Evolutionary conservation across 1,284 basidiomycete species (phyloP).

Genomic region (Flammula alnicola): DNA sequence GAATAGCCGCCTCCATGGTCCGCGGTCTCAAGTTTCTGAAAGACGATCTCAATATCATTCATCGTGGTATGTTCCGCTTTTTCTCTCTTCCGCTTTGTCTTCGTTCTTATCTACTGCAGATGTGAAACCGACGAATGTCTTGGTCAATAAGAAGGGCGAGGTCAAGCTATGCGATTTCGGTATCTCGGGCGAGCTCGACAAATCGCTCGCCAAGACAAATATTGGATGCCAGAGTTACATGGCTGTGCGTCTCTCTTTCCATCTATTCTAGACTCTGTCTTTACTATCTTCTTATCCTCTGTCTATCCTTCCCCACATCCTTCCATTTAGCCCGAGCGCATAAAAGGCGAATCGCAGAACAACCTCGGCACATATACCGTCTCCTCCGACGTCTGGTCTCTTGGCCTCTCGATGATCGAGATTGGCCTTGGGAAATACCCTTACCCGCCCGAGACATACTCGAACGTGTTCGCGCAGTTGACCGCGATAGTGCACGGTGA

Average conservation of each 20-base stretch:
- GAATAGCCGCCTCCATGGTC: constrained; percentile 85
- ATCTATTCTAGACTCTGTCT: not conserved
- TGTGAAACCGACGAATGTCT: constrained; percentile 97
- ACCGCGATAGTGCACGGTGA: constrained; percentile 96
- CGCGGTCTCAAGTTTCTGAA: constrained; percentile 95
- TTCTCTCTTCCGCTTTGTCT: not conserved
- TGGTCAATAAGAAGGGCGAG: constrained; percentile 88
- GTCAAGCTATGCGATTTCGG: constrained; percentile 99
- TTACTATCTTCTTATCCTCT: too few relatives aligned
- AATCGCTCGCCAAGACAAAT: constrained; percentile 96
- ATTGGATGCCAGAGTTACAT: constrained; percentile 99
- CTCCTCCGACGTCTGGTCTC: constrained; percentile 97
- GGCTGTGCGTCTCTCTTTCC: constrained; percentile 69
- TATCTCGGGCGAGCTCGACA: constrained; percentile 96
- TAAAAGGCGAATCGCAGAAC: constrained; percentile 91
- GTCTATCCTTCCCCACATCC: too few relatives aligned
- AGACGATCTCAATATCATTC: constrained; percentile 96
- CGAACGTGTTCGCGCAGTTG: constrained; percentile 94
- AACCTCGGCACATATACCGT: constrained; percentile 92
- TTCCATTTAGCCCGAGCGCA: constrained; percentile 84
- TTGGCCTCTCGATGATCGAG: constrained; percentile 96
- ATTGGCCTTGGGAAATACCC: constrained; percentile 93
- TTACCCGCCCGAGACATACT: constrained; percentile 98
- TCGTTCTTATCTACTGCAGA: constrained; percentile 48
- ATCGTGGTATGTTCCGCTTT: constrained; percentile 66